Percentiles rank a stretch among this genome's conserved stretches.
These are phyloP conservation scores for Priceomyces melissophilus DNA, from an alignment of 805 yeast species.

Conservation along the genomic window DNA sequence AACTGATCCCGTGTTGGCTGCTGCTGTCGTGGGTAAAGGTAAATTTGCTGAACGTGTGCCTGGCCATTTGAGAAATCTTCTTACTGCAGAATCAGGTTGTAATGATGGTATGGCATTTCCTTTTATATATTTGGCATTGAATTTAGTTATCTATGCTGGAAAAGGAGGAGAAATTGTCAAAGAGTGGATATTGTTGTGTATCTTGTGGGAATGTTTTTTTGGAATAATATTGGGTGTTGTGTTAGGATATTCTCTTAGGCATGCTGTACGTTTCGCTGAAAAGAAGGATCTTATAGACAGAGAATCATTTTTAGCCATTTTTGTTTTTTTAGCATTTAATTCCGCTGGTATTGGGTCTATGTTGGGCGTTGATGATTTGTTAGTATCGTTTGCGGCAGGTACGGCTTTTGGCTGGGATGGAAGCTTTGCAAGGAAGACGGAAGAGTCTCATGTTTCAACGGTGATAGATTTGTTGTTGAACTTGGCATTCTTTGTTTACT, in stretches of 20 bases:
- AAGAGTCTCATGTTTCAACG: constrained; percentile 81
- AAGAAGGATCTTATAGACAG: constrained; percentile 68
- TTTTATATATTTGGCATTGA: constrained; percentile 68
- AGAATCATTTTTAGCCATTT: constrained; percentile 84
- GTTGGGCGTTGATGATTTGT: constrained; percentile 82
- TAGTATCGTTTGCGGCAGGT: constrained; percentile 90
- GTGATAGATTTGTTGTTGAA: constrained; percentile 84
- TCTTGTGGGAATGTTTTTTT: constrained; percentile 76
- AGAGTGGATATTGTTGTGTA: constrained; percentile 75
- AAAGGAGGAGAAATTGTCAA: constrained; percentile 65
- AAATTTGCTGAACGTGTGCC: constrained; percentile 89
- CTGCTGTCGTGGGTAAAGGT: constrained; percentile 93
- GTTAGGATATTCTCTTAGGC: constrained; percentile 70
- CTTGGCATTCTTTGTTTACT: constrained; percentile 82
- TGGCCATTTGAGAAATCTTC: constrained; percentile 80
- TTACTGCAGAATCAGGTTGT: constrained; percentile 86
- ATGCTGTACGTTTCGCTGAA: constrained; percentile 73
- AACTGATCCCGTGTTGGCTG: constrained; percentile 92
- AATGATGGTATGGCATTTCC: constrained; percentile 98
- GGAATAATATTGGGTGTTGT: constrained; percentile 73
- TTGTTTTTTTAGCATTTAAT: constrained; percentile 73
- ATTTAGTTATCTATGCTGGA: constrained; percentile 63
- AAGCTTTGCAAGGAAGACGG: constrained; percentile 76
- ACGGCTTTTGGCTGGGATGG: constrained; percentile 95
- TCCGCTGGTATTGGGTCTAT: constrained; percentile 90